Conservation (phyloP, 257 asterid species). For the Ilex asprella region DNA sequence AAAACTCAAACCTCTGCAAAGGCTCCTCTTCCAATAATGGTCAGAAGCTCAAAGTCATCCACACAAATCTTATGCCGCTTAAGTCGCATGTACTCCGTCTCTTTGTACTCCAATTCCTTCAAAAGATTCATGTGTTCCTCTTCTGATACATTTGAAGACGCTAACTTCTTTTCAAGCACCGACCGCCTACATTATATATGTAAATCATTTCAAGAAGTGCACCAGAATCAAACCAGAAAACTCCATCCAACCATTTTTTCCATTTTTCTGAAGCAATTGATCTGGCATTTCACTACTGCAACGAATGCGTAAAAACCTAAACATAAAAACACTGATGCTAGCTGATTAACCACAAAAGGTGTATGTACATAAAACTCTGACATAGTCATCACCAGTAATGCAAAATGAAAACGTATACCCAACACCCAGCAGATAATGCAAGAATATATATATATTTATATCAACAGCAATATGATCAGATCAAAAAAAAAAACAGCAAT, state of each 20-base stretch:
- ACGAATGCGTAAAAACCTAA: neutral
- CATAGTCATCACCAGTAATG: too few species aligned
- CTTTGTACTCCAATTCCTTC: slow-evolving; percentile 69
- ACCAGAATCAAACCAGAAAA: neutral
- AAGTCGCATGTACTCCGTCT: slow-evolving; percentile 73
- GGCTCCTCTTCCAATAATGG: slow-evolving; percentile 81
- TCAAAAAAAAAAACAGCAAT: too few species aligned
- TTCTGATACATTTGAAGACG: slow-evolving; percentile 50
- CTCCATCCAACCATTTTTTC: neutral
- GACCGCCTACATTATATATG: slow-evolving; percentile 45
- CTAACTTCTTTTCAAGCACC: slow-evolving; percentile 48
- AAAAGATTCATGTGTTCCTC: slow-evolving; percentile 61
- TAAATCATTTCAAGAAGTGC: neutral
- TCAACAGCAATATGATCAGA: too few species aligned
- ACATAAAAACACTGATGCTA: neutral
- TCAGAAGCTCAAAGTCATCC: slow-evolving; percentile 65
- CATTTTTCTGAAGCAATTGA: neutral
- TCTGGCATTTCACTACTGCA: neutral
- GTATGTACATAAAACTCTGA: too few species aligned
- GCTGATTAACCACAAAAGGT: too few species aligned
- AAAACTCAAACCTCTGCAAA: slow-evolving; percentile 72
- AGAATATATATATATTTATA: too few species aligned
- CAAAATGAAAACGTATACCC: neutral
- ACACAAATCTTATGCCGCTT: slow-evolving; percentile 70
- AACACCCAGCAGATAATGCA: neutral